Conservation (phyloP, 352 stramenopile species). For the Phytophthora constricta region DNA sequence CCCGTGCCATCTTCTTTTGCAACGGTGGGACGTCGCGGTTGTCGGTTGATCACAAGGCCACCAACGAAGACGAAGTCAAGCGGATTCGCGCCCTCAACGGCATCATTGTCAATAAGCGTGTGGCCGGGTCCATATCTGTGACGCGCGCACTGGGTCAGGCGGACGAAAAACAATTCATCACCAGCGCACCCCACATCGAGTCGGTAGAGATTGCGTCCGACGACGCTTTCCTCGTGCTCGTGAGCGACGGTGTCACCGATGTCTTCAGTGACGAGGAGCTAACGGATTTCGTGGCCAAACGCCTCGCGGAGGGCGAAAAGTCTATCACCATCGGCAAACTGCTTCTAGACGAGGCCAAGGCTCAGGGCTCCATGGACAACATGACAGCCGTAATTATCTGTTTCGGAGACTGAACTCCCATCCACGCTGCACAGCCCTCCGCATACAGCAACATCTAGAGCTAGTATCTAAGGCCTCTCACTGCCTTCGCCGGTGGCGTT, state of each 20-base stretch:
- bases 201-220: slow-evolving; percentile 58
- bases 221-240: slow-evolving; percentile 76
- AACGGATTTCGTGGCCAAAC: slow-evolving; percentile 61
- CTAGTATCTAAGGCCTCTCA: slow-evolving; percentile 41
- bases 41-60: slow-evolving; percentile 81
- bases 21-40: slow-evolving; percentile 58
- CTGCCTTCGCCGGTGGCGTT: not conserved
- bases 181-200: slow-evolving; percentile 61
- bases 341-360: slow-evolving; percentile 74
- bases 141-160: slow-evolving; percentile 79
- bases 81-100: slow-evolving; percentile 77
- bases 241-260: slow-evolving; percentile 80
- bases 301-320: slow-evolving; percentile 53
- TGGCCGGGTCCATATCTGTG: slow-evolving; percentile 73
- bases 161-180: slow-evolving; percentile 87
- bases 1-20: slow-evolving; percentile 70
- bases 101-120: slow-evolving; percentile 87
- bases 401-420: slow-evolving; percentile 48
- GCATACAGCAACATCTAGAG: slow-evolving; percentile 22
- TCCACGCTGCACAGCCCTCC: no score
- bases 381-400: slow-evolving; percentile 83
- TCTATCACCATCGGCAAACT: slow-evolving; percentile 65
- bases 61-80: slow-evolving; percentile 76
- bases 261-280: slow-evolving; percentile 78
- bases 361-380: slow-evolving; percentile 79